Evolutionary conservation across 2,329 filamentous ascomycete species (phyloP), one percentile per base, ranked within the genome.

Genomic region (Pseudogymnoascus sp.): DNA sequence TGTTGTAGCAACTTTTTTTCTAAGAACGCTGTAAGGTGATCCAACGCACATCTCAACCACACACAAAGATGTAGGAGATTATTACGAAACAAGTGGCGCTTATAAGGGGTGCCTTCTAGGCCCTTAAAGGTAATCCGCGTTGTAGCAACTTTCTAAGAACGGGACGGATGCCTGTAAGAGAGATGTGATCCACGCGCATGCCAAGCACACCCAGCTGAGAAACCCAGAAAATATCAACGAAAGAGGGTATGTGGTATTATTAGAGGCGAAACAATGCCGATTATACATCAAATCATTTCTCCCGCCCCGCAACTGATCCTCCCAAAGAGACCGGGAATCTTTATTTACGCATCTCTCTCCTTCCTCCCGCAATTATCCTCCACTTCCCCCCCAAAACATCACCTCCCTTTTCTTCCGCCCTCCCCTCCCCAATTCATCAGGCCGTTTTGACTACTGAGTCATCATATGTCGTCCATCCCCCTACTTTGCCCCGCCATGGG

Each of bases 181-280:
- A 15, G n/a, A 7, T n/a, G 36, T n/a, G 36, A 14, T n/a, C 6
- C 36, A 37, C 36, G 6, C 36, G n/a, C 37, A 38, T 15, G 15
- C 12, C 38, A 39, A 39, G 6, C 38, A 41, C 2, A 9, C 38
- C n/a, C 6, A 37, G 14, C 22, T 4, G 4, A 37, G 6, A 11
- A 14, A 7, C 8, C 3, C 15, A 39, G 2, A n/a, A 38, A 38
- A 18, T n/a, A 39, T 33, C 5, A 53, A 6, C 47, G 47, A 33
- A 53, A 53, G 28, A 53, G 47, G 47, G 47, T 53, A 53, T 53
- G 47, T 53, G 47, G 28, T 53, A 53, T 53, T 53, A 53, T 53
- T 53, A 53, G 47, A 53, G 28, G 47, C 47, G 47, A 53, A 53
- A 53, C 47, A 53, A 53, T 53, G 47, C 47, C 47, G 47, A 53